Evolutionary conservation across 768 basidiomycete species (phyloP).

Genomic region (Panellus pusillus): DNA sequence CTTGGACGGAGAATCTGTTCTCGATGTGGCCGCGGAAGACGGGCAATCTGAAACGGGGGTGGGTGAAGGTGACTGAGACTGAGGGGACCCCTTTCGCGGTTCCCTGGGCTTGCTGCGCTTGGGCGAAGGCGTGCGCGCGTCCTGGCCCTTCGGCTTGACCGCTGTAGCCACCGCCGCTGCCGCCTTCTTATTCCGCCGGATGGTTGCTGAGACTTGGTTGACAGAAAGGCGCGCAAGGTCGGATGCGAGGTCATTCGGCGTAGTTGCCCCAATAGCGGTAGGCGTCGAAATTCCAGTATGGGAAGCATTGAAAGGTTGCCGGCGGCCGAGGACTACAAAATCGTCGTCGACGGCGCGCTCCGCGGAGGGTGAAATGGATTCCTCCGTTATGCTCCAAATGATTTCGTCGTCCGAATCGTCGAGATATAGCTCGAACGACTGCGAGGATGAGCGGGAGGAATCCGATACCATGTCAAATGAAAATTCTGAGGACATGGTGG

Average conservation of each 20-base stretch:
- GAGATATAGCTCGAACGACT: constrained; percentile 20
- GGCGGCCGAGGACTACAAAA: constrained; percentile 47
- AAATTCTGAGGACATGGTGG: constrained; percentile 24
- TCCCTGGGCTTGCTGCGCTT: not conserved
- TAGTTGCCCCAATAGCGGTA: not conserved
- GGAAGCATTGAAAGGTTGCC: constrained; percentile 23
- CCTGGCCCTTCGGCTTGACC: not conserved
- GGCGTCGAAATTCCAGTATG: constrained; percentile 13
- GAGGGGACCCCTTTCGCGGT: not conserved
- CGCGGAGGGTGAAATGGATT: constrained; percentile 27
- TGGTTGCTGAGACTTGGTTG: constrained; percentile 6
- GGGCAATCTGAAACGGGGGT: constrained; percentile 10
- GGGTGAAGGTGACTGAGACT: constrained; percentile 1
- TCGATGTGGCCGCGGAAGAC: constrained; percentile 9
- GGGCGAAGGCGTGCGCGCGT: not conserved
- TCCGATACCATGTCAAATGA: constrained; percentile 32
- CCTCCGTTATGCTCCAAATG: constrained; percentile 45
- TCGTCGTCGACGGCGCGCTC: constrained; percentile 47
- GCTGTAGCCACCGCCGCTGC: not conserved
- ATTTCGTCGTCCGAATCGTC: constrained; percentile 58
- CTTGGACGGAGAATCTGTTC: not conserved
- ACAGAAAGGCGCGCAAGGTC: constrained; percentile 16
- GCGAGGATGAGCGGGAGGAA: constrained; percentile 23
- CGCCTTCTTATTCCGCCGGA: constrained; percentile 9
- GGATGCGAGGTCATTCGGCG: constrained; percentile 12